Evolutionary conservation across 805 yeast genomes (phyloP), one percentile per base, ranked within the genome.

Genomic region (Lipomyces mesembrius): DNA sequence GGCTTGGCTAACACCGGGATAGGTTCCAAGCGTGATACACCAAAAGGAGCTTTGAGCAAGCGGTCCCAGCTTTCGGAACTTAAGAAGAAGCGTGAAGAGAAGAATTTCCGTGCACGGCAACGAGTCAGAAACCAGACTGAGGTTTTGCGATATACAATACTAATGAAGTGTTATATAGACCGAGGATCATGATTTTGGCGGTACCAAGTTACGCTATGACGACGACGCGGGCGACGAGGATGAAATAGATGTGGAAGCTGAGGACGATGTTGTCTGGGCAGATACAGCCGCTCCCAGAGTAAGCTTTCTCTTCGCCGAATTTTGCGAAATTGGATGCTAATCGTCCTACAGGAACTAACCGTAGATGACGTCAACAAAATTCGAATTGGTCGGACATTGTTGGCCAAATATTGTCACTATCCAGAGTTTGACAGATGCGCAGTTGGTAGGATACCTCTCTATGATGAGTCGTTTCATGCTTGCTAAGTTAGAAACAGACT

Each of bases 381-480:
- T 35, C 83, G 89, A 66, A 84, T 94, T 57, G 96, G 97, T 20
- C 87, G 97, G 76, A 81, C 91, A 7, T 84, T 87, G 71, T 84
- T 92, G 56, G 85, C 88, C 52, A 89, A 88, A 76, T 91, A 82
- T 75, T 86, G 93, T 75, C 92, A 87, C 77, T 88, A 92, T 78
- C 93, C 95, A 12, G 92, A 87, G 43, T 93, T 96, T 77, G 87
- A 84, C 57, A 87, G 85, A 22, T 83, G 84, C 0, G 84, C 91
- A 17, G 81, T 84, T 22, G 96, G 91, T 25, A 35, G 22, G 67
- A 17, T 7, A n/a, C 11, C 12, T 46, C 11, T 35, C n/a, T 17
- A 12, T 34, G 32, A 46, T 54, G 11, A 37, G 39, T 17, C 7
- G 14, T 32, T 17, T 2, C 11, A 0, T 22, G n/a, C 17, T 34